Evolutionary conservation across 2,329 filamentous ascomycete genomes (phyloP), one percentile per base, ranked within the genome.

Genomic region (Emmonsia crescens): DNA sequence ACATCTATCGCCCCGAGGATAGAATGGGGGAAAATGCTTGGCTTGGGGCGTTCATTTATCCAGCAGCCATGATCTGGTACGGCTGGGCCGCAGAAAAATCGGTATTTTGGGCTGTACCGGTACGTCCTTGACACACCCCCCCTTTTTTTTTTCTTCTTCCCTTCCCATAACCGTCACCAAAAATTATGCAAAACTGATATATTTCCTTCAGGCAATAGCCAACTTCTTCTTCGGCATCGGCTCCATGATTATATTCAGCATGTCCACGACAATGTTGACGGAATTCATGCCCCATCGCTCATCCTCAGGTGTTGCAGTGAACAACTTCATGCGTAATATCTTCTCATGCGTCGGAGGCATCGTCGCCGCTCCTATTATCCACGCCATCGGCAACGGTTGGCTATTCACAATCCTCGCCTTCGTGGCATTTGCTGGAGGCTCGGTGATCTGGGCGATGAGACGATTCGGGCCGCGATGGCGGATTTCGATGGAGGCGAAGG

Each of bases 11-110:
- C 1, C 90, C 90, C 0, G 90, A 94, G 74, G 90, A 95, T 72
- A 83, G 90, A 14, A 89, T 94, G 83, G 80, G 86, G 51, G 88
- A 93, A 70, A 94, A 95, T 70, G 87, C 88, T 2, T 93, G 87
- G 87, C 73, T 92, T 0, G 87, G 87, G 2, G 86, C 86, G 0
- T 77, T 85, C 3, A 67, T 92, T 54, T 92, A 88, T 67, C 90
- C 90, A 0, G 78, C 79, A 0, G 86, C 85, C 0, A 73, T 94
- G 63, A 77, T 94, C 33, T 85, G 86, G 78, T 94, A 89, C 70
- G 90, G 90, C 3, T 95, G 90, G 89, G 82, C 85, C 0, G 80
- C 83, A 0, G 76, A 86, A 49, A 82, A 84, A 63, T 78, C 85
- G 0, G 75, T 89, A 3, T 79, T 83, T 62, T 89, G 86, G 83